These are phyloP conservation scores for Dillenia turbinata DNA, from an alignment of 164 flowering plant species.

Conservation along the genomic window DNA sequence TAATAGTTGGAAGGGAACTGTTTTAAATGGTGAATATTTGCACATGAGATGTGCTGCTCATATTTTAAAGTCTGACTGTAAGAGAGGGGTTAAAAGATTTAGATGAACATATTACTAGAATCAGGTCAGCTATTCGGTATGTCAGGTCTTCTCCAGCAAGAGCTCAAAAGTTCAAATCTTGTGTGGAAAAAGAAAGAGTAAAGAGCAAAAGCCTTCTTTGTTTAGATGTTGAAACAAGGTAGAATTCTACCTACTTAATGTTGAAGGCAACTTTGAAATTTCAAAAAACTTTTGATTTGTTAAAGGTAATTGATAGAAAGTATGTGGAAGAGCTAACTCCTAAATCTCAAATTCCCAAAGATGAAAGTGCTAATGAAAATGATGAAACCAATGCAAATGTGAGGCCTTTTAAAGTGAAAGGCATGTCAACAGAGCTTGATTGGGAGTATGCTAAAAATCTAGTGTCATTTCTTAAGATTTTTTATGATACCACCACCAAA, in stretches of 20 bases:
- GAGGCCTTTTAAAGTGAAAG: neutral
- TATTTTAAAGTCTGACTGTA: constrained; percentile 6
- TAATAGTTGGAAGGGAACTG: neutral
- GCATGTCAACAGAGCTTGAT: neutral
- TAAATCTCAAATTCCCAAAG: too few species aligned
- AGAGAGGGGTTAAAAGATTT: constrained; percentile 1
- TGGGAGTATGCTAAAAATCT: neutral
- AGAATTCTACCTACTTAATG: constrained; percentile 9
- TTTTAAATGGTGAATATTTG: constrained; percentile 4
- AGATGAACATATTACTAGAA: neutral
- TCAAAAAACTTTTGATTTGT: neutral
- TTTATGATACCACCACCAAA: constrained; percentile 6
- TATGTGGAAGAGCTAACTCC: too few species aligned
- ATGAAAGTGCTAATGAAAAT: too few species aligned
- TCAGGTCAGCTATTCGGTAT: constrained; percentile 4
- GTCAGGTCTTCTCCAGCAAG: constrained; percentile 5
- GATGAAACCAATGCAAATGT: too few species aligned
- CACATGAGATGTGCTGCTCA: constrained; percentile 14
- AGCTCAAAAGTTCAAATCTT: constrained; percentile 1
- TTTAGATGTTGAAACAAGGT: constrained; percentile 11
- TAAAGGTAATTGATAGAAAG: neutral
- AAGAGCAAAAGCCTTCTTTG: constrained; percentile 1
- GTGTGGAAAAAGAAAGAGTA: neutral
- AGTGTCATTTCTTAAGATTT: constrained; percentile 7
- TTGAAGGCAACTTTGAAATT: constrained; percentile 1